These are phyloP conservation scores for Lodderomyces jiufengensis DNA, from an alignment of 1,139 yeast genomes.

Conservation along the genomic window DNA sequence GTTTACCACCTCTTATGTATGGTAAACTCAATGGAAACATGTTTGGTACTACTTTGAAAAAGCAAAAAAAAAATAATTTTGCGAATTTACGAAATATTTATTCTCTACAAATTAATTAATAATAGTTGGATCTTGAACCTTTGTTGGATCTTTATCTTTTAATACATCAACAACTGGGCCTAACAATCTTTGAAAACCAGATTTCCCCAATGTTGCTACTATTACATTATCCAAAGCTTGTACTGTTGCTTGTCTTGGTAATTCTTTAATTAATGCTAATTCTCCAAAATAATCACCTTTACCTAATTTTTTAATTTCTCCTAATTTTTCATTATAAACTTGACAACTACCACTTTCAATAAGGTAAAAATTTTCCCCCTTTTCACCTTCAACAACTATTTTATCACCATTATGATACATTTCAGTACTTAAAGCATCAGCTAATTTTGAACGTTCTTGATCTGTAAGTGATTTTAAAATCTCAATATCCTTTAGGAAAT, in stretches of 20 bases:
- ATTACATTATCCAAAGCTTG: conserved; percentile 71
- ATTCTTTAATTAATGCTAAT: conserved; percentile 84
- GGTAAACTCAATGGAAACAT: conserved; percentile 17
- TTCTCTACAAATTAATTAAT: too few species aligned
- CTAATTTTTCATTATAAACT: conserved; percentile 53
- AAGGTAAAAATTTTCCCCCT: conserved; percentile 86
- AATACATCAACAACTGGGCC: conserved; percentile 87
- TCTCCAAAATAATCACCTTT: conserved; percentile 97
- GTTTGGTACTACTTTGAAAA: conserved; percentile 2
- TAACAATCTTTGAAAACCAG: conserved; percentile 87
- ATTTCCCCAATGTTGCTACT: conserved; percentile 86
- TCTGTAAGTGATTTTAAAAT: conserved; percentile 68
- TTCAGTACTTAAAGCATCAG: conserved; percentile 88
- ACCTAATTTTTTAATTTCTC: conserved; percentile 60
- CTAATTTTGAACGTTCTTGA: conserved; percentile 85
- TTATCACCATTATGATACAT: conserved; percentile 67
- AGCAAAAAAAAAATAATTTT: conserved; percentile 4
- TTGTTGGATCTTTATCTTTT: conserved; percentile 78
- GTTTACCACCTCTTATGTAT: conserved; percentile 32
- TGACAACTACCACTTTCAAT: conserved; percentile 86
- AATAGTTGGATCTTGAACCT: conserved; percentile 7
- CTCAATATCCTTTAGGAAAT: conserved; percentile 82
- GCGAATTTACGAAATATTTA: background rate
- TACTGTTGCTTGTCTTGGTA: conserved; percentile 94
- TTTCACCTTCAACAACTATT: conserved; percentile 84